Evolutionary conservation across 306 rosid genomes (phyloP).

Genomic region (Vicia faba): DNA sequence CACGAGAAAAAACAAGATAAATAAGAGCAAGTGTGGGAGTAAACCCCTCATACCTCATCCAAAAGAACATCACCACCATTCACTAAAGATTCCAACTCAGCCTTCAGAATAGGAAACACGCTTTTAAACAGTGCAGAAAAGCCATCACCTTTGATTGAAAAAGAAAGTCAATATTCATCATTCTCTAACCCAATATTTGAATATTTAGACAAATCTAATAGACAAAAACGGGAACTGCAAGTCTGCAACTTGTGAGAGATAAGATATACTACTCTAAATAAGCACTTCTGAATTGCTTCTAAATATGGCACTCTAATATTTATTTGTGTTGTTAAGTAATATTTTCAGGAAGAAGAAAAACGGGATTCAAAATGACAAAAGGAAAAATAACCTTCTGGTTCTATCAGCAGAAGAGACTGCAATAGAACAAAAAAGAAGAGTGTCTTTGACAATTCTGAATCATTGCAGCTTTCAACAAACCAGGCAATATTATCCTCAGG

Average conservation of each 20-base stretch:
- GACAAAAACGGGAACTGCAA: constrained; percentile 28
- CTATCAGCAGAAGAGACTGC: constrained; percentile 53
- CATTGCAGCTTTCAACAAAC: constrained; percentile 59
- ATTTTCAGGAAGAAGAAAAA: constrained; percentile 13
- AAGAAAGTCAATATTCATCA: constrained; percentile 31
- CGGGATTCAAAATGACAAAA: constrained; percentile 22
- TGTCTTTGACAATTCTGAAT: constrained; percentile 63
- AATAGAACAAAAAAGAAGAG: constrained; percentile 63
- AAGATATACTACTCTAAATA: too few relatives aligned
- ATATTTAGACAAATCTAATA: not conserved
- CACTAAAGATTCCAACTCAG: constrained; percentile 68
- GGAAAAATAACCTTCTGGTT: constrained; percentile 48
- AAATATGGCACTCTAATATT: not conserved
- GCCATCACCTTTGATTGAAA: constrained; percentile 46
- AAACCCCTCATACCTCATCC: constrained; percentile 59
- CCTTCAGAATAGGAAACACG: constrained; percentile 61
- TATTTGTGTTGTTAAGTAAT: not conserved
- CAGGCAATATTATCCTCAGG: constrained; percentile 58
- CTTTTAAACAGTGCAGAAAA: constrained; percentile 53
- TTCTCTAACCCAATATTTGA: not conserved
- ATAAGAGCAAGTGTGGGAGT: constrained; percentile 13
- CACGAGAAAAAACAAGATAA: constrained; percentile 10
- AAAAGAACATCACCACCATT: constrained; percentile 45
- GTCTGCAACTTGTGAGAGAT: too few relatives aligned
- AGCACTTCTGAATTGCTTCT: constrained; percentile 8